Evolutionary conservation across 2,329 filamentous ascomycete genomes (phyloP).

Genomic region (Rutstroemia sp.): DNA sequence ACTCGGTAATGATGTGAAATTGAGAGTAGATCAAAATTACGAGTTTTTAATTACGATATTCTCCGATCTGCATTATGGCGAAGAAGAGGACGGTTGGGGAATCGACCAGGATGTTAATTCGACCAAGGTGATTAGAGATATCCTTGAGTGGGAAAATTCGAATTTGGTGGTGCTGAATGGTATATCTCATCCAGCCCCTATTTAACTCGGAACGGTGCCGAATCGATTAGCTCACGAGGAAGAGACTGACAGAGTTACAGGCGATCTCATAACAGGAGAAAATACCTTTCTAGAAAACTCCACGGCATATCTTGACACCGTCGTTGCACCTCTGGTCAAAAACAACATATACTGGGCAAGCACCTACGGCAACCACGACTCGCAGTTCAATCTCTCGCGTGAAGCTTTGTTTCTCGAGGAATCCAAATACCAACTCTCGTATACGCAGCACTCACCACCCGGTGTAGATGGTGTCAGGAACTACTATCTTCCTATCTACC

Average conservation of each 20-base stretch:
- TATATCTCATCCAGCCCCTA: background rate
- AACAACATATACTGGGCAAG: constrained; percentile 49
- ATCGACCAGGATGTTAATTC: constrained; percentile 50
- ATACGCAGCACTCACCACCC: constrained; percentile 37
- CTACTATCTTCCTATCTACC: constrained; percentile 46
- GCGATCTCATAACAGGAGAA: constrained; percentile 65
- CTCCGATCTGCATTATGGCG: constrained; percentile 64
- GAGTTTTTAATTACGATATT: constrained; percentile 44
- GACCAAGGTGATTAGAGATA: constrained; percentile 45
- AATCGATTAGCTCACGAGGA: background rate
- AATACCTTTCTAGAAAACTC: constrained; percentile 48
- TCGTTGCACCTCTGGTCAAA: constrained; percentile 50
- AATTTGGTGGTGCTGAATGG: constrained; percentile 55
- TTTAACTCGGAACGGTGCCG: too few relatives aligned
- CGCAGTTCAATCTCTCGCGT: constrained; percentile 48
- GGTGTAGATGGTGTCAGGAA: constrained; percentile 41
- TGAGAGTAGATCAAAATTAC: constrained; percentile 1
- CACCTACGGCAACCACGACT: constrained; percentile 67
- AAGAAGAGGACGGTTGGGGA: constrained; percentile 37
- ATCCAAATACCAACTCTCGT: constrained; percentile 28
- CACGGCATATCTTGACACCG: constrained; percentile 49
- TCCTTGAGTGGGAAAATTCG: constrained; percentile 50
- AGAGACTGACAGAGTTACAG: constrained; percentile 25
- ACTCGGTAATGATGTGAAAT: too few relatives aligned
- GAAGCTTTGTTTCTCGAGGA: constrained; percentile 35